Evolutionary conservation across 306 rosid species (phyloP), one percentile per base, ranked within the genome.

Genomic region (Luffa aegyptiaca): DNA sequence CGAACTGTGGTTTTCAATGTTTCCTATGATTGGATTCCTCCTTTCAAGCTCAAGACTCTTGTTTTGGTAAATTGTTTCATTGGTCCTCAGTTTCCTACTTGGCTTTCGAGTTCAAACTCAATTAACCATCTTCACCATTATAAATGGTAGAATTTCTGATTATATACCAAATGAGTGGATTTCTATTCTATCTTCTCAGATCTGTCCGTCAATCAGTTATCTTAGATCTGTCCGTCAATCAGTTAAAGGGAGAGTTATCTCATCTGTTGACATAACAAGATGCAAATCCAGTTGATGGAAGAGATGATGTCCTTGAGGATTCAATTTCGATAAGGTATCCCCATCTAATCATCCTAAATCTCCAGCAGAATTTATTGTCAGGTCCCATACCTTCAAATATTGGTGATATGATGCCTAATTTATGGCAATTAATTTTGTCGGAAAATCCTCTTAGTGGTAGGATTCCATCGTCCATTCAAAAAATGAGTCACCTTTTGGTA

Each of bases 101-200:
- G 56, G 56, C 56, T 52, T 52, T 52, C n/a, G 5, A 4, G 6
- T 14, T 14, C 56, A 52, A 14, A 52, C 56, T 52, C 56, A 14
- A 13, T 9, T 52, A 0, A 52, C n/a, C 0, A 0, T 0, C 0
- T 1, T 52, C n/a, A 13, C 56, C 14, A 1, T 52, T n/a, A 2
- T 6, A 2, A 52, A 14, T 52, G 56, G 0, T 13, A 6, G 56
- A 0, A 14, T 52, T 14, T 52, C 18, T 3, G 56, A 14, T 14
- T 12, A 2, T 52, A 12, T 52, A 14, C 56, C 56, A 4, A 12
- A 14, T 52, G 56, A 14, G 56, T 52, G 56, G 56, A 52, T 52
- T 14, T 52, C 56, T 52, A 1, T 7, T 5, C 9, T 52, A 3
- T 52, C 56, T 52, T 52, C 17, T 52, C 56, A 52, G 3, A 14